Percentiles rank a stretch among this genome's conserved stretches.
phyloP scores from a whole-genome alignment of 2,329 filamentous ascomycete species.

The Phaeosphaeriaceae sp. region DNA sequence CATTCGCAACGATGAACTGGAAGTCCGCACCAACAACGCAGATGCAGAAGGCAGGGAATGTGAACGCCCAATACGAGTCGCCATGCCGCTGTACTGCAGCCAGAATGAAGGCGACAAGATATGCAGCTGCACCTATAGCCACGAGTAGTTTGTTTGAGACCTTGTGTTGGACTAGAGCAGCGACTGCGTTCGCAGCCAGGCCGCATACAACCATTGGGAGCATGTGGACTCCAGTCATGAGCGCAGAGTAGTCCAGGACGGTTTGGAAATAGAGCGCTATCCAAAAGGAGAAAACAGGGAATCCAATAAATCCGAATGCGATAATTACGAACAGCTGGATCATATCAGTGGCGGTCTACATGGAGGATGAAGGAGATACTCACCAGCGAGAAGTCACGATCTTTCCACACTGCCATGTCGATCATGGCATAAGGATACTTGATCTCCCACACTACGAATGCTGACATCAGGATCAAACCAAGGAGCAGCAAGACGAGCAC shows the following conservation, averaged over 20 bases:
- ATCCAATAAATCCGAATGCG: conserved; percentile 68
- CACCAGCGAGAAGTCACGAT: conserved; percentile 70
- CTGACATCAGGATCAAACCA: conserved; percentile 62
- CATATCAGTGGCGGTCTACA: background rate
- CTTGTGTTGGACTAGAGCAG: conserved; percentile 66
- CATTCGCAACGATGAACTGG: conserved; percentile 74
- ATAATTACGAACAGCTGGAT: conserved; percentile 62
- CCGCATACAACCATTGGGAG: conserved; percentile 71
- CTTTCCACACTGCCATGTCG: conserved; percentile 65
- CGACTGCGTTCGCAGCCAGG: conserved; percentile 68
- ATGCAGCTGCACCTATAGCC: conserved; percentile 57
- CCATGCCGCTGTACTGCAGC: conserved; percentile 63
- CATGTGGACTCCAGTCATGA: conserved; percentile 68
- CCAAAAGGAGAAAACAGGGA: conserved; percentile 68
- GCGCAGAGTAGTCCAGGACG: conserved; percentile 58
- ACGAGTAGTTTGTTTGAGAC: conserved; percentile 71
- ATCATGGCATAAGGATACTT: conserved; percentile 55
- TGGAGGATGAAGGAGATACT: background rate
- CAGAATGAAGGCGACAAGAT: conserved; percentile 58
- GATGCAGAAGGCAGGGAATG: conserved; percentile 67
- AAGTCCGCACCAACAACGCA: conserved; percentile 72
- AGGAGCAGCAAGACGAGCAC: conserved; percentile 69
- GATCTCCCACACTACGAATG: conserved; percentile 70
- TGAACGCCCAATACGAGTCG: conserved; percentile 69
- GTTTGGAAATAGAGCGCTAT: conserved; percentile 70